Percentiles rank a stretch among this genome's conserved stretches.
phyloP scores from a whole-genome alignment of 2,329 filamentous ascomycete species.

The Alternaria postmessia region DNA sequence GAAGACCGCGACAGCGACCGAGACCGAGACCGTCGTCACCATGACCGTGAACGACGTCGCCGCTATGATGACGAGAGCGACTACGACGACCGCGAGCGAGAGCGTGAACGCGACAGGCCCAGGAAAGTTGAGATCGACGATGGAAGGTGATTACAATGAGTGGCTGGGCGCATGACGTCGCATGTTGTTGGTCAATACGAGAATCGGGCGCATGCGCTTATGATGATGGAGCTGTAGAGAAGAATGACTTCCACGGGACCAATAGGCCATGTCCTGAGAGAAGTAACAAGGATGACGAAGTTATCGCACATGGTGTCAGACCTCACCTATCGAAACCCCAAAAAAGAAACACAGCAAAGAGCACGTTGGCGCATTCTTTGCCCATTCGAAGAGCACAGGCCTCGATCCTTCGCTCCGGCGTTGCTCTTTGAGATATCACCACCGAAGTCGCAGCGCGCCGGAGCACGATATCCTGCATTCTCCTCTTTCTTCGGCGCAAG shows the following conservation, averaged over 20 bases:
- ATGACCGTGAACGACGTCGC: conserved; percentile 27
- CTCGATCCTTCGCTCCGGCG: not conserved
- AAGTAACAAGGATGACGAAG: not conserved
- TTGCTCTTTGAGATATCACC: not conserved
- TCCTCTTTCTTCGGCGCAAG: conserved; percentile 1
- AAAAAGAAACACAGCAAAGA: not conserved
- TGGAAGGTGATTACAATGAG: conserved; percentile 37
- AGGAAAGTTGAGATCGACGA: conserved; percentile 36
- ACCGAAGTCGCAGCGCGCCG: not conserved
- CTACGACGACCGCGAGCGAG: conserved; percentile 31
- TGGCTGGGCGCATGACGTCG: not conserved
- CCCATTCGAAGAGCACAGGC: not conserved
- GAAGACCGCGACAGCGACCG: conserved; percentile 39
- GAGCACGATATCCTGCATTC: not conserved
- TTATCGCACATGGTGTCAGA: not conserved
- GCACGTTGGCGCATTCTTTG: not conserved
- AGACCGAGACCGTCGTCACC: conserved; percentile 16
- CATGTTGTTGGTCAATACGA: not conserved
- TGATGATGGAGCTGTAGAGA: not conserved
- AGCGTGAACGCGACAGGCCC: conserved; percentile 27
- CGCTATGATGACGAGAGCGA: conserved; percentile 43
- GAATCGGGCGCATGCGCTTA: not conserved
- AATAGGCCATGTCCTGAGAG: not conserved
- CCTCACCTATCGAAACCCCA: not conserved
- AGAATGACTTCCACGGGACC: not conserved